phyloP scores from a whole-genome alignment of 192 early-diverging fungal genomes.

The Ramicandelaber brevisporus region DNA sequence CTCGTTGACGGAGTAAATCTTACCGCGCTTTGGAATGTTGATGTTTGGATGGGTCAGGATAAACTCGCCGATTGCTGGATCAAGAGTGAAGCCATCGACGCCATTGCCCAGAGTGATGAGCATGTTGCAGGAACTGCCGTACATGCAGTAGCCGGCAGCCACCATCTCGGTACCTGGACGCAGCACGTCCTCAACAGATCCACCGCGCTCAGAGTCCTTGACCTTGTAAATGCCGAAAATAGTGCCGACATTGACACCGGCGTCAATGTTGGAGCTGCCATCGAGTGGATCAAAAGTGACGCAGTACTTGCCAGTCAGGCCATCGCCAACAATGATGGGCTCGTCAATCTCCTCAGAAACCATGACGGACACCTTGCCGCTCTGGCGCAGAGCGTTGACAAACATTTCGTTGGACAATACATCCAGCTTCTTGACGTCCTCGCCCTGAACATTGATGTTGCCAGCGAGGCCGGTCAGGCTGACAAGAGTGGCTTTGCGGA shows the following conservation, averaged over 20 bases:
- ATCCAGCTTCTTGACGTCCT: conserved; percentile 93
- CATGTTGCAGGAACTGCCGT: conserved; percentile 70
- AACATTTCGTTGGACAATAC: conserved; percentile 96
- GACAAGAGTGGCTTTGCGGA: conserved; percentile 85
- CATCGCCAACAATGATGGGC: conserved; percentile 61
- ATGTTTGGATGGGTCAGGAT: conserved; percentile 91
- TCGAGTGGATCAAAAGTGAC: conserved; percentile 96
- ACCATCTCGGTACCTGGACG: conserved; percentile 77
- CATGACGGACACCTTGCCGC: conserved; percentile 76
- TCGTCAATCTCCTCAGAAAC: conserved; percentile 94
- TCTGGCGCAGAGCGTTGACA: conserved; percentile 71
- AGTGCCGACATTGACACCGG: conserved; percentile 92
- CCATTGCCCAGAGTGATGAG: conserved; percentile 51
- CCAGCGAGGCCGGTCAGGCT: conserved; percentile 86
- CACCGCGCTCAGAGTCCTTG: conserved; percentile 15
- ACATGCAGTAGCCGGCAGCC: conserved; percentile 92
- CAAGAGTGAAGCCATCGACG: conserved; percentile 91
- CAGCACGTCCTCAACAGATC: conserved; percentile 50
- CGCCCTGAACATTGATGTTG: conserved; percentile 70
- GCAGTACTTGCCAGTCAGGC: conserved; percentile 66
- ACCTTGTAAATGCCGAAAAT: conserved; percentile 96
- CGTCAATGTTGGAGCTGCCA: conserved; percentile 94
- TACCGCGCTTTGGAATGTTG: conserved; percentile 42
- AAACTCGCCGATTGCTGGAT: conserved; percentile 92
- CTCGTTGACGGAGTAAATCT: conserved; percentile 98